Base-by-base conservation (phyloP, 495 filamentous ascomycete genomes). In the Staphylotrichum tortipilum region DNA sequence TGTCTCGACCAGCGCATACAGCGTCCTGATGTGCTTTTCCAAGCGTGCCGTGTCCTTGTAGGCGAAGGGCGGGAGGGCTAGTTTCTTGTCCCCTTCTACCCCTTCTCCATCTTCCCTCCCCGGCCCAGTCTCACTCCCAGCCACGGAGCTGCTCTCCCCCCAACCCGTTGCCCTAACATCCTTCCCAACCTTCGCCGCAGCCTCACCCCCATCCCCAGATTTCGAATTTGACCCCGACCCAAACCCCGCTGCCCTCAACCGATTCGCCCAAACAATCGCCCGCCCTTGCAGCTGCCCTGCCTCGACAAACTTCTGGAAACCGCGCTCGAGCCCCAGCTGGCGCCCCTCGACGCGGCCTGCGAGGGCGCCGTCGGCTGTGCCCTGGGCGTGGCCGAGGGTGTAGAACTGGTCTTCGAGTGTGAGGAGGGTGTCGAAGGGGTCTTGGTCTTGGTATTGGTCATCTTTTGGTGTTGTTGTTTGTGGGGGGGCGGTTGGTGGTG, bases 271-370 rank as follows among this genome's bases (percentile, higher is more conserved):
- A 33, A 97, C 78, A 1, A 83, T 66, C 3, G 85, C 80, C 59
- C 79, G 82, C n/a, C 92, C 89, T 57, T 90, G 85, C 18, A 99
- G 62, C 47, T 73, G 74, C 1, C 92, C 94, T 58, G 89, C 77
- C 49, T 86, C 82, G 12, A 81, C 55, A 57, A 88, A 95, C 68
- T 94, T 96, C 60, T 92, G 86, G 50, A 91, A 97, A 1, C 90
- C 92, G 56, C 92, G 94, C 59, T 94, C 85, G 3, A 97, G 76
- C 0, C 91, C 92, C 62, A 97, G 87, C 11, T 86, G 74, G 30
- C 86, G 85, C 33, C 94, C 94, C 76, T 99, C 92, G 39, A 84
- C 79, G 24, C 80, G 82, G 10, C 94, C 92, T 12, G 88, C 81
- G 56, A 76, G 72, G n/a, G 78, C 72, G 22, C 92, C 92, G 64